These are phyloP conservation scores for Scleroderma citrinum DNA, from an alignment of 768 basidiomycete genomes.

Conservation along the genomic window DNA sequence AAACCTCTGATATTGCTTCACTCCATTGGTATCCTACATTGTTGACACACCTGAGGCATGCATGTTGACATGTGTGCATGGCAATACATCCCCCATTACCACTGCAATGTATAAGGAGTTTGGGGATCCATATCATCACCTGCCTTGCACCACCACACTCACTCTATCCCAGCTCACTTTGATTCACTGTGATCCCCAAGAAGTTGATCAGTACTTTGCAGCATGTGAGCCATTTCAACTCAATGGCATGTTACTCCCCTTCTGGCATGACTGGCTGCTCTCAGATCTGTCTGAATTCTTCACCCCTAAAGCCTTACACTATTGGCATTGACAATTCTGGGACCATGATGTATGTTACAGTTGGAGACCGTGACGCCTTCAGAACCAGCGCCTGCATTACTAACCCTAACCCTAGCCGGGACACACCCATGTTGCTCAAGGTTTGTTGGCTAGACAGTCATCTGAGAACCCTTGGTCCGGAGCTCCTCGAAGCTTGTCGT, in stretches of 20 bases:
- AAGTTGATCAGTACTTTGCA: background rate
- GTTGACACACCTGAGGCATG: conserved; percentile 29
- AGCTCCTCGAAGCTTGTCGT: too few relatives aligned
- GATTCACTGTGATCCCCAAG: background rate
- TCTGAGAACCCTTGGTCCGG: too few relatives aligned
- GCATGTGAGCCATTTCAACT: background rate
- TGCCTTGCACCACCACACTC: conserved; percentile 17
- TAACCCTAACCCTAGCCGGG: too few relatives aligned
- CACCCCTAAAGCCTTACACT: conserved; percentile 34
- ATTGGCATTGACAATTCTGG: conserved; percentile 32
- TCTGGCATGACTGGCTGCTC: conserved; percentile 34
- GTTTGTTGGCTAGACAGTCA: too few relatives aligned
- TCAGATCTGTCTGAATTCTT: conserved; percentile 30
- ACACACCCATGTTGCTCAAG: too few relatives aligned
- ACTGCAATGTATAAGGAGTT: conserved; percentile 27
- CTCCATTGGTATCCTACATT: conserved; percentile 25
- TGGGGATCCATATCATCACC: conserved; percentile 25
- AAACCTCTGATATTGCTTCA: conserved; percentile 16
- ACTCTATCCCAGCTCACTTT: conserved; percentile 10
- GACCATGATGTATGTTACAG: conserved; percentile 36
- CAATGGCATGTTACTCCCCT: conserved; percentile 16
- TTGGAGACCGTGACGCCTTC: too few relatives aligned
- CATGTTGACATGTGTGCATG: conserved; percentile 24
- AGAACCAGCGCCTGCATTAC: too few relatives aligned
- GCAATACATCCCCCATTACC: conserved; percentile 28